Base-by-base conservation (phyloP, 768 basidiomycete genomes). In the Hysterangium stoloniferum region DNA sequence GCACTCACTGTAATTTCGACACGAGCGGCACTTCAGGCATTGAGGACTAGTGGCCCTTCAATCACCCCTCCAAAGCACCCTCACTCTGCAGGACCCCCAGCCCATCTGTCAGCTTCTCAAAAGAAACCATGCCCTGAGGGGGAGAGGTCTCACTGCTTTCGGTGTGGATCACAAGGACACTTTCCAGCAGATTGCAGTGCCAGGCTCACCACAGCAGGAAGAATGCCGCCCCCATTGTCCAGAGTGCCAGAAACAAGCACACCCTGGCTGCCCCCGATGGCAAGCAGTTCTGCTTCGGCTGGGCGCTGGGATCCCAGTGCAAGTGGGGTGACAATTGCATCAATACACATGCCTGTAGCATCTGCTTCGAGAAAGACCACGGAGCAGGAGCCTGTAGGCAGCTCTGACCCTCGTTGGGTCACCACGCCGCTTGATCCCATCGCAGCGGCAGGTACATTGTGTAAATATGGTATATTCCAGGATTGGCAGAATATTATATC, bases 401-500 rank as follows among this genome's bases (percentile, higher is more conserved):
- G n/a, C n/a, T n/a, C n/a, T n/a, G n/a, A n/a, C n/a, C n/a, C n/a
- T n/a, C n/a, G n/a, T n/a, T n/a, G n/a, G n/a, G n/a, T n/a, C n/a
- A n/a, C n/a, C n/a, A n/a, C n/a, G n/a, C n/a, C n/a, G n/a, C n/a
- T n/a, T n/a, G n/a, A n/a, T n/a, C n/a, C n/a, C n/a, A n/a, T n/a
- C n/a, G n/a, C n/a, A n/a, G n/a, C n/a, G n/a, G n/a, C n/a, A n/a
- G 28, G 31, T 0, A 1, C 57, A 19, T 51, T 68, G 12, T 7
- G 31, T 31, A 40, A 50, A 7, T 48, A 54, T 17, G 50, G 49
- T 33, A 37, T 66, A 6, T 37, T 54, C 28, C 41, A 52, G 12
- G n/a, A 43, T 4, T 69, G 64, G 63, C 28, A 4, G 1, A 61
- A 70, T 32, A 57, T 72, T 1, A 13, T 68, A 1, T 13, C 46